phyloP scores from a whole-genome alignment of 306 rosid species.

The Prunus mira region DNA sequence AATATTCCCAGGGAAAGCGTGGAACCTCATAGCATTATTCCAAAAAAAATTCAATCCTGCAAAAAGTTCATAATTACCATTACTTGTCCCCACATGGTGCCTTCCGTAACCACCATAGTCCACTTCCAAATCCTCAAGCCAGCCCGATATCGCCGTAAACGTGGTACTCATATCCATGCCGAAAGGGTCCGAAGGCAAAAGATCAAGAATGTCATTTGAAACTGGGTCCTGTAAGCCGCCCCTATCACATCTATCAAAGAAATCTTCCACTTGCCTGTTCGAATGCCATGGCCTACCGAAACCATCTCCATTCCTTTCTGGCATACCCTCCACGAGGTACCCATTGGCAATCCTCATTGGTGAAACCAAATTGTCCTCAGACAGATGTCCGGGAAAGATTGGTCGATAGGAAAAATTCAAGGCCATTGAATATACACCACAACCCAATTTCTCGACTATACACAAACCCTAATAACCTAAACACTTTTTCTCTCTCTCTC shows the following conservation, averaged over 20 bases:
- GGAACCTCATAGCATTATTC: conserved; percentile 62
- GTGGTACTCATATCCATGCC: conserved; percentile 68
- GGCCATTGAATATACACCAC: conserved; percentile 35
- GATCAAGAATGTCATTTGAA: conserved; percentile 73
- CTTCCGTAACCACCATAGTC: conserved; percentile 51
- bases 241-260: conserved; percentile 58
- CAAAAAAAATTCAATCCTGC: conserved; percentile 64
- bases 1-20: conserved; percentile 34
- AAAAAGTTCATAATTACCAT: conserved; percentile 43
- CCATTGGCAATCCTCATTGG: conserved; percentile 66
- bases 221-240: conserved; percentile 56
- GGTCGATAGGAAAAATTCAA: conserved; percentile 55
- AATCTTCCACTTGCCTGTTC: conserved; percentile 47
- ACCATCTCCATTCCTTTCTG: conserved; percentile 54
- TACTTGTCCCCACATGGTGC: conserved; percentile 41
- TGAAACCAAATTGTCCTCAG: conserved; percentile 47
- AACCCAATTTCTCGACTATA: conserved; percentile 17
- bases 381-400: conserved; percentile 32
- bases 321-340: conserved; percentile 47
- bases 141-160: conserved; percentile 74
- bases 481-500: not conserved
- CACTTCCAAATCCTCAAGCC: conserved; percentile 77
- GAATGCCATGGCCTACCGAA: conserved; percentile 52
- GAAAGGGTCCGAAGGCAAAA: conserved; percentile 90
- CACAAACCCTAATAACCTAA: conserved; percentile 20